These are phyloP conservation scores for Leucoagaricus sp. DNA, from an alignment of 1,284 basidiomycete genomes.

Conservation along the genomic window DNA sequence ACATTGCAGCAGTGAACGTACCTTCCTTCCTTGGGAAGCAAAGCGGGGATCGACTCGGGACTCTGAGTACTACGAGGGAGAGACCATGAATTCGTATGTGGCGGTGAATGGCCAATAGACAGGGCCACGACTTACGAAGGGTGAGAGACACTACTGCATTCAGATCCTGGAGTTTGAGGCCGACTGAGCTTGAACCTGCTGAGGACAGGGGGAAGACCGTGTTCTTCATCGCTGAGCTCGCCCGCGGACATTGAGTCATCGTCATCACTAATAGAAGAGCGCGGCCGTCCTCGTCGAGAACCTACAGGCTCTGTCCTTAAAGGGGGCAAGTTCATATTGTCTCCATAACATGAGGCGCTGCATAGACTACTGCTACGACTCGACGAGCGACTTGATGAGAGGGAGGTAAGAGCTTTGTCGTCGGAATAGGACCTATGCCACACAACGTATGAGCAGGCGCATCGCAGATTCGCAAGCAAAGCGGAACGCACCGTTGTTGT, in stretches of 20 bases:
- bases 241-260: neutral
- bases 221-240: neutral
- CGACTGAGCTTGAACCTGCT: slow-evolving; percentile 7
- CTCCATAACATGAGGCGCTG: neutral
- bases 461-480: too few relatives aligned
- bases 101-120: neutral
- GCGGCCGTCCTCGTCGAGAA: neutral
- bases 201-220: slow-evolving; percentile 7
- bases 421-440: neutral
- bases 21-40: neutral
- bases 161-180: neutral
- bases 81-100: neutral
- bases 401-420: neutral
- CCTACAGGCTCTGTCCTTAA: neutral
- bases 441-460: neutral
- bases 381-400: neutral
- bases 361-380: neutral
- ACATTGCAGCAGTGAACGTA: neutral
- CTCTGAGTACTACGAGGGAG: neutral
- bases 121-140: neutral
- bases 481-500: slow-evolving; percentile 1
- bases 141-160: neutral
- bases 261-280: neutral
- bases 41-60: neutral
- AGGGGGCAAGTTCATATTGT: slow-evolving; percentile 2